Conservation (phyloP, 2,329 filamentous ascomycete species). For the Ustilaginoidea virens region DNA sequence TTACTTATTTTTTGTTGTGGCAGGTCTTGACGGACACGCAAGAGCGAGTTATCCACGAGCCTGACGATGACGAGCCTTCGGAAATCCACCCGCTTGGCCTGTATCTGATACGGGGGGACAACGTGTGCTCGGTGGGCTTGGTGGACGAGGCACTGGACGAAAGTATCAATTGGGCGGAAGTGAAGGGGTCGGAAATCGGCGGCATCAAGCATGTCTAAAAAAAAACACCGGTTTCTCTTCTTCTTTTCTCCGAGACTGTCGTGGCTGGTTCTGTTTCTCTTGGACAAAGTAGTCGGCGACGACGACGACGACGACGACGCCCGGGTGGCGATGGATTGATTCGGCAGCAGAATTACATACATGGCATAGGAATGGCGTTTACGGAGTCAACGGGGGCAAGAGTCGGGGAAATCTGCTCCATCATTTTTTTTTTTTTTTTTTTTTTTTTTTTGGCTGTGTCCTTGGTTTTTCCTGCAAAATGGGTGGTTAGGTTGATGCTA, state of each 20-base stretch:
- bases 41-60: conserved; percentile 78
- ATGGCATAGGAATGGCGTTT: conserved; percentile 8
- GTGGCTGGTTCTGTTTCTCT: too few relatives aligned
- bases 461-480: too few relatives aligned
- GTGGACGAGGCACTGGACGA: conserved; percentile 81
- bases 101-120: conserved; percentile 87
- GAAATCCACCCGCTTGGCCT: conserved; percentile 71
- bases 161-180: conserved; percentile 85
- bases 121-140: conserved; percentile 77
- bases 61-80: conserved; percentile 69
- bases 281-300: too few relatives aligned
- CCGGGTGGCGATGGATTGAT: too few relatives aligned
- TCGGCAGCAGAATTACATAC: too few relatives aligned
- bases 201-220: conserved; percentile 58
- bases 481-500: too few relatives aligned
- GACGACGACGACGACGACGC: too few relatives aligned
- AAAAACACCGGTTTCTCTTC: neutral
- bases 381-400: conserved; percentile 1
- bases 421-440: neutral
- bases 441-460: too few relatives aligned
- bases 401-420: neutral
- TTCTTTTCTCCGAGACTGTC: neutral
- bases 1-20: too few relatives aligned
- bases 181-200: conserved; percentile 71
- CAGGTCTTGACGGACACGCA: conserved; percentile 67